Percentiles rank a stretch among this genome's conserved stretches.
Evolutionary conservation across 2,329 filamentous ascomycete species (phyloP).

Genomic region (Penicillium freii): DNA sequence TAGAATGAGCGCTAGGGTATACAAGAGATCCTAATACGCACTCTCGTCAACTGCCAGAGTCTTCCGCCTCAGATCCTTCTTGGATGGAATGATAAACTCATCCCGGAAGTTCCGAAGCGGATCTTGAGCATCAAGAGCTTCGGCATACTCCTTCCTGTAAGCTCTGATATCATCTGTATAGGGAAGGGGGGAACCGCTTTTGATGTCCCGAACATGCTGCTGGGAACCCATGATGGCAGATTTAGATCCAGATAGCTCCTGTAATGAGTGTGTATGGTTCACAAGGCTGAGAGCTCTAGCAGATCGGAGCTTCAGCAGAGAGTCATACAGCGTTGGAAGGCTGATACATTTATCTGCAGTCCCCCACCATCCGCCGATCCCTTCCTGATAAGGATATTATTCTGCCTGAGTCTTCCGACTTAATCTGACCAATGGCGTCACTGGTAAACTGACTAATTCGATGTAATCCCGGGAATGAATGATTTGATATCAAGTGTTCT

Average conservation of each 20-base stretch:
- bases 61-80: slow-evolving; percentile 65
- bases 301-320: not conserved
- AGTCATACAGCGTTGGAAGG: not conserved
- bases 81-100: slow-evolving; percentile 76
- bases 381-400: slow-evolving; percentile 14
- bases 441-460: slow-evolving; percentile 32
- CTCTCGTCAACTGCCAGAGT: slow-evolving; percentile 46
- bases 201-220: slow-evolving; percentile 29
- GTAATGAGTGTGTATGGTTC: not conserved
- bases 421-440: slow-evolving; percentile 31
- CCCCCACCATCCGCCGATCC: slow-evolving; percentile 18
- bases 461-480: slow-evolving; percentile 17
- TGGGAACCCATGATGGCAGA: slow-evolving; percentile 28
- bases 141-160: slow-evolving; percentile 41
- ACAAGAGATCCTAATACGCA: slow-evolving; percentile 8
- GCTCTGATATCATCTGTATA: slow-evolving; percentile 35
- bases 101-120: slow-evolving; percentile 60
- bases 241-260: not conserved
- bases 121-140: slow-evolving; percentile 60
- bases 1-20: not conserved
- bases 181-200: slow-evolving; percentile 29
- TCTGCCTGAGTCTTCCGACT: slow-evolving; percentile 29
- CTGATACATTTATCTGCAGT: not conserved
- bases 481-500: slow-evolving; percentile 26
- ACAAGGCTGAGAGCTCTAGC: not conserved